Conservation (phyloP, 305 asterid genomes). For the Ruellia speciosa region DNA sequence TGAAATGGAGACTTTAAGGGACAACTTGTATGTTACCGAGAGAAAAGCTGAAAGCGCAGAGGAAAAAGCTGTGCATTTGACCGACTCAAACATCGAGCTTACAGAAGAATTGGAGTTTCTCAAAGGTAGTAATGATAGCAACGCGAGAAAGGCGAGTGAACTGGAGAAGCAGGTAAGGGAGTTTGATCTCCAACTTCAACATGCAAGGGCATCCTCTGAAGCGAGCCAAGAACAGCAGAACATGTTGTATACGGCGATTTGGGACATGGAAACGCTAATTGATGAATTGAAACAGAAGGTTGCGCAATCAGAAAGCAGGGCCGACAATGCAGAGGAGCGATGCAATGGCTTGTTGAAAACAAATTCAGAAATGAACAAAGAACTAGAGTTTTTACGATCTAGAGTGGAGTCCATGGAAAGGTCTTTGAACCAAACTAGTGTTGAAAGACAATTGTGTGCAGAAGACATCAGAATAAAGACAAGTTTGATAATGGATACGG, state of each 20-base stretch:
- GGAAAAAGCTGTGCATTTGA: slow-evolving; percentile 45
- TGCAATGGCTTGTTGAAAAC: slow-evolving; percentile 13
- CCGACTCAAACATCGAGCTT: slow-evolving; percentile 61
- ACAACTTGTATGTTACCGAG: slow-evolving; percentile 40
- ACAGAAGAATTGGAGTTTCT: slow-evolving; percentile 64
- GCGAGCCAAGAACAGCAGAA: slow-evolving; percentile 82
- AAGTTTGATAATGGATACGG: neutral
- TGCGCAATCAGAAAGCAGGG: slow-evolving; percentile 49
- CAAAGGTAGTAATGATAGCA: slow-evolving; percentile 52
- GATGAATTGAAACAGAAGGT: slow-evolving; percentile 83
- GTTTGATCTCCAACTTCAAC: slow-evolving; percentile 56
- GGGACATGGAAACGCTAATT: slow-evolving; percentile 91
- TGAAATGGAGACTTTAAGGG: slow-evolving; percentile 53
- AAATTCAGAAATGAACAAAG: neutral
- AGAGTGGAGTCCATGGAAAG: neutral
- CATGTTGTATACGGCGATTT: slow-evolving; percentile 74
- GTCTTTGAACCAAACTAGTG: neutral
- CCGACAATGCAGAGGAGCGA: slow-evolving; percentile 51
- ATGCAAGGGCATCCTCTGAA: slow-evolving; percentile 65
- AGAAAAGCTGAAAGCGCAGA: slow-evolving; percentile 47
- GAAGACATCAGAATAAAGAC: neutral
- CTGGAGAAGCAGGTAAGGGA: slow-evolving; percentile 67
- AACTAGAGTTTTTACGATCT: neutral
- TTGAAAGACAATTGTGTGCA: neutral
- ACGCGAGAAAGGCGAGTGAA: slow-evolving; percentile 41